Conservation (phyloP, 2,329 filamentous ascomycete species). For the Geoglossum cookeanum region DNA sequence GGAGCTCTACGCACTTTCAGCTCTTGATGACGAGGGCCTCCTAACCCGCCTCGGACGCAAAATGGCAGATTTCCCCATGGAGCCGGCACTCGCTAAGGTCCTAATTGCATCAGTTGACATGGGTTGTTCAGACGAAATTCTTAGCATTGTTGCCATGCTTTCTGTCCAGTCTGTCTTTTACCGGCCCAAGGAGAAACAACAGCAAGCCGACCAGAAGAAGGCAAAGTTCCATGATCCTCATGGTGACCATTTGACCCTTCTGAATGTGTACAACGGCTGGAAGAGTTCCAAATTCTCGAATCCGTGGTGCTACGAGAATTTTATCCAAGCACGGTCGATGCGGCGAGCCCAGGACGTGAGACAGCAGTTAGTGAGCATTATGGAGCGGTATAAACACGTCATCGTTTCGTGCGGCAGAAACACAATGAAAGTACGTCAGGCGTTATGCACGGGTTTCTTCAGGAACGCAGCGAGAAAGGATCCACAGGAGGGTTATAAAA, state of each 20-base stretch:
- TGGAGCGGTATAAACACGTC: conserved; percentile 72
- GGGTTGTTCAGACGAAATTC: conserved; percentile 79
- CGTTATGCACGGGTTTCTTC: conserved; percentile 88
- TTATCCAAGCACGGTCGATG: conserved; percentile 83
- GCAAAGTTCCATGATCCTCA: conserved; percentile 90
- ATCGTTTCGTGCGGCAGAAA: conserved; percentile 73
- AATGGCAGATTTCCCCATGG: conserved; percentile 98
- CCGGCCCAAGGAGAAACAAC: conserved; percentile 90
- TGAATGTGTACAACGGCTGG: conserved; percentile 98
- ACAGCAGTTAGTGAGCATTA: conserved; percentile 80
- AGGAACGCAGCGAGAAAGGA: conserved; percentile 88
- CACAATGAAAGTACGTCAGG: conserved; percentile 71
- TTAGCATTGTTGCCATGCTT: conserved; percentile 90
- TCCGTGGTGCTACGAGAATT: conserved; percentile 95
- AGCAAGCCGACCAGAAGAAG: conserved; percentile 93
- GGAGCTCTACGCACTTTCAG: conserved; percentile 80
- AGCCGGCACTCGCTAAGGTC: conserved; percentile 76
- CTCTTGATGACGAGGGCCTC: conserved; percentile 86
- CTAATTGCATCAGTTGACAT: conserved; percentile 77
- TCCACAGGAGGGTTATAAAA: conserved; percentile 93
- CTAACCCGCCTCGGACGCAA: conserved; percentile 81
- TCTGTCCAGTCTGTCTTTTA: conserved; percentile 79
- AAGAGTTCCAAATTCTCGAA: conserved; percentile 64
- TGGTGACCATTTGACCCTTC: conserved; percentile 81
- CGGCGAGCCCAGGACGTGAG: conserved; percentile 78